A percentile compares a stretch with the other conserved stretches of the same genome.
Conservation (phyloP, 2,329 filamentous ascomycete species). For the Fusarium sp. region DNA sequence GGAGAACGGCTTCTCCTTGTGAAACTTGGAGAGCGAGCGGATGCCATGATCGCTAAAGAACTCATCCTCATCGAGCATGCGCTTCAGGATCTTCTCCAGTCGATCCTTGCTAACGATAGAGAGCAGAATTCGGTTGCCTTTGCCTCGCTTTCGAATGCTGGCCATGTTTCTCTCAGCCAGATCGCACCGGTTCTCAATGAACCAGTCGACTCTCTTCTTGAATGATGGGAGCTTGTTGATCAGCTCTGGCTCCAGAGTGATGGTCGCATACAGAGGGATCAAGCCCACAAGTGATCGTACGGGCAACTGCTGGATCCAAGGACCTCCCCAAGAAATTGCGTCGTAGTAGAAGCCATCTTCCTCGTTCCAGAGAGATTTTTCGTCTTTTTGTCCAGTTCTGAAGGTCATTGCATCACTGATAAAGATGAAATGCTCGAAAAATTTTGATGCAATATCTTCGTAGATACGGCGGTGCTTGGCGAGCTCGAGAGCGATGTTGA, state of each 20-base stretch:
- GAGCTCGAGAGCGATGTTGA: slow-evolving; percentile 94
- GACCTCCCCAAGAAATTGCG: slow-evolving; percentile 94
- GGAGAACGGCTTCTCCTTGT: slow-evolving; percentile 87
- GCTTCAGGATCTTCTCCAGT: slow-evolving; percentile 85
- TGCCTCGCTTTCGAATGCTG: slow-evolving; percentile 88
- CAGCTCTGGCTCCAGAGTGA: slow-evolving; percentile 92
- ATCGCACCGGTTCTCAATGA: slow-evolving; percentile 86
- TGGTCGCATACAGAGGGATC: slow-evolving; percentile 90
- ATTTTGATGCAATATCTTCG: slow-evolving; percentile 96
- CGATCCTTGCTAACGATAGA: slow-evolving; percentile 93
- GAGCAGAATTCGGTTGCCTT: slow-evolving; percentile 86
- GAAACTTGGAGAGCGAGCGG: slow-evolving; percentile 88
- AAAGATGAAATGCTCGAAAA: slow-evolving; percentile 98
- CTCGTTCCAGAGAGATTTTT: slow-evolving; percentile 94
- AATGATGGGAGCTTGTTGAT: slow-evolving; percentile 92
- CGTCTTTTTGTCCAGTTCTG: slow-evolving; percentile 72
- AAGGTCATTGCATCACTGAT: slow-evolving; percentile 98
- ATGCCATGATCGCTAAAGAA: slow-evolving; percentile 93
- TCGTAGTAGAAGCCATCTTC: slow-evolving; percentile 98
- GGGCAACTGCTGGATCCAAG: slow-evolving; percentile 91
- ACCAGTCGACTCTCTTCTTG: slow-evolving; percentile 94
- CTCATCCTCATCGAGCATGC: slow-evolving; percentile 94
- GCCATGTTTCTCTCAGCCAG: slow-evolving; percentile 93
- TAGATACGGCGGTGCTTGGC: slow-evolving; percentile 95
- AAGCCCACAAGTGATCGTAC: slow-evolving; percentile 92